Evolutionary conservation across 1,139 yeast species (phyloP).

Genomic region (Tardiomyces digboiensis): DNA sequence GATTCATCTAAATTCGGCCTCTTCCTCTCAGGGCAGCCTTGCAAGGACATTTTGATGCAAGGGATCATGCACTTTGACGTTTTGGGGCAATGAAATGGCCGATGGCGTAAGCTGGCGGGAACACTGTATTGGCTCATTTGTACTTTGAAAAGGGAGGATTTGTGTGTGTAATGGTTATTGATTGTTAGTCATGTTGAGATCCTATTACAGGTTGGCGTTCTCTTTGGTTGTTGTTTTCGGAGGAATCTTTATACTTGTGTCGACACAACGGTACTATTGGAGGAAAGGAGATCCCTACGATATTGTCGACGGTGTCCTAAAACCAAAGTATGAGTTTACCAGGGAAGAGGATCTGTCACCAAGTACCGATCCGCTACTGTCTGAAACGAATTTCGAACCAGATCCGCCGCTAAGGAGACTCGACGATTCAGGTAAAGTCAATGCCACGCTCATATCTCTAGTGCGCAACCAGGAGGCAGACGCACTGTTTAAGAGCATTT

Average conservation of each 20-base stretch:
- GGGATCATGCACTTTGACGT: too few relatives aligned
- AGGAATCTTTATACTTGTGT: neutral
- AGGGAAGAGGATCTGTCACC: neutral
- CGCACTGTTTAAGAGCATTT: slow-evolving; percentile 42
- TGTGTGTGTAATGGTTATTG: too few relatives aligned
- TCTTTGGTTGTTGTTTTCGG: neutral
- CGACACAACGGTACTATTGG: neutral
- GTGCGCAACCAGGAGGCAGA: slow-evolving; percentile 56
- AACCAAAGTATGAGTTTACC: neutral
- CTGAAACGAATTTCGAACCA: neutral
- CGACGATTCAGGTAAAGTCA: slow-evolving; percentile 31
- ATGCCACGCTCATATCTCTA: slow-evolving; percentile 65
- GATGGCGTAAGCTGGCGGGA: too few relatives aligned
- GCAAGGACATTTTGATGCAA: too few relatives aligned
- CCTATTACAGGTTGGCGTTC: neutral
- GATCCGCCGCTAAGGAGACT: neutral
- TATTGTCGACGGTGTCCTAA: neutral
- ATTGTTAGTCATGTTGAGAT: neutral
- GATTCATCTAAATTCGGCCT: too few relatives aligned
- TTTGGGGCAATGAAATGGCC: too few relatives aligned
- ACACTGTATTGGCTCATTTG: too few relatives aligned
- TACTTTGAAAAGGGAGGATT: too few relatives aligned
- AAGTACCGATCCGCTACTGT: neutral
- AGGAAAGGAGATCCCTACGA: neutral
- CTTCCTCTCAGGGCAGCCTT: too few relatives aligned